A percentile compares a stretch with the other conserved stretches of the same genome.
Conservation (phyloP, 2,329 filamentous ascomycete genomes). For the Penicillium sp. region DNA sequence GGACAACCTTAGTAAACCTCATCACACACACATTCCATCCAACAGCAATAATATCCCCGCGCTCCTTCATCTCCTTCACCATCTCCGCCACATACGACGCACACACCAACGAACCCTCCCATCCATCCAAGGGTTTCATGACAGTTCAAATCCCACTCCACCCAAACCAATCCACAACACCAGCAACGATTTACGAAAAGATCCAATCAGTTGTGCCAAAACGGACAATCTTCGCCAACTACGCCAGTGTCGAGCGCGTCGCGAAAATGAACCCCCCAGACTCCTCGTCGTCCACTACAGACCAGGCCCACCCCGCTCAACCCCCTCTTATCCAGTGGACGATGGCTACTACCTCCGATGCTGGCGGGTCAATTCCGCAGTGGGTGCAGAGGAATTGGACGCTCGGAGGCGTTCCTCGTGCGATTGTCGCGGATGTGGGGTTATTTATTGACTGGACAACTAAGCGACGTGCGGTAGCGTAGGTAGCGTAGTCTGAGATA, state of each 20-base stretch:
- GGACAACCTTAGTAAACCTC: constrained; percentile 32
- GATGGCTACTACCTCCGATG: constrained; percentile 44
- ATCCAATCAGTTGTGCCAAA: constrained; percentile 28
- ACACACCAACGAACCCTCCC: constrained; percentile 18
- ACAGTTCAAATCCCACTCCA: constrained; percentile 40
- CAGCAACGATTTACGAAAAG: constrained; percentile 22
- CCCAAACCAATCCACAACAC: constrained; percentile 16
- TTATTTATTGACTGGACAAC: constrained; percentile 41
- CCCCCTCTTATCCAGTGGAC: constrained; percentile 34
- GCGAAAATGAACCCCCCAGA: neutral
- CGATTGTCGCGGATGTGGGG: constrained; percentile 45
- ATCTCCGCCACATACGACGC: constrained; percentile 34
- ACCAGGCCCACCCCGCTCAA: neutral
- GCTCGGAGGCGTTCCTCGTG: constrained; percentile 40
- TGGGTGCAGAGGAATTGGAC: constrained; percentile 44
- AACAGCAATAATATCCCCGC: constrained; percentile 34
- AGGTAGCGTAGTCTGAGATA: neutral
- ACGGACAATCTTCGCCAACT: constrained; percentile 36
- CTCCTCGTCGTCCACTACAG: neutral
- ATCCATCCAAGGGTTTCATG: constrained; percentile 29
- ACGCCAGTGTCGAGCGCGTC: constrained; percentile 42
- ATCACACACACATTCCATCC: constrained; percentile 44
- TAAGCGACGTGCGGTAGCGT: constrained; percentile 10
- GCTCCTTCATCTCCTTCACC: constrained; percentile 37
- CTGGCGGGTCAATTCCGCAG: constrained; percentile 40